Evolutionary conservation across 2,329 filamentous ascomycete species (phyloP).

Genomic region (Blastomyces emzantsi): DNA sequence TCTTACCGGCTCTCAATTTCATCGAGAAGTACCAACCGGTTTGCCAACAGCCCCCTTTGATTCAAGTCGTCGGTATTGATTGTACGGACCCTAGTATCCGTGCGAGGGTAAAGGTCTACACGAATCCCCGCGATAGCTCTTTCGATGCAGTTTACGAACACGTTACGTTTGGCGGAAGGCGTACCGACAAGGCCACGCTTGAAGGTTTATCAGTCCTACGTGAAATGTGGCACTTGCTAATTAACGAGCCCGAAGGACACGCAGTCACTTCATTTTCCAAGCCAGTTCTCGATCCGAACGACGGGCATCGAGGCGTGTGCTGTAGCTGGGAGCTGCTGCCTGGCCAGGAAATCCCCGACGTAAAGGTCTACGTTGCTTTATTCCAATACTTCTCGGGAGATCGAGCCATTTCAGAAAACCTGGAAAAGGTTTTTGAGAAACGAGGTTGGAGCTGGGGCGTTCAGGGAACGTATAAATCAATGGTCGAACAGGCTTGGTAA

Average conservation of each 20-base stretch:
- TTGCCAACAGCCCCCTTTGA: neutral
- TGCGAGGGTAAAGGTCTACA: conserved; percentile 1
- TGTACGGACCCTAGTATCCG: neutral
- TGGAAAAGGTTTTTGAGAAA: neutral
- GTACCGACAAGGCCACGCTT: neutral
- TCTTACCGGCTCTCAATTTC: neutral
- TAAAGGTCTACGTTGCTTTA: conserved; percentile 3
- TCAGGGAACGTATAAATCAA: neutral
- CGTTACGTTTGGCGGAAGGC: conserved; percentile 4
- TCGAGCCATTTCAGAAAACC: neutral
- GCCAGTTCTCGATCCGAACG: neutral
- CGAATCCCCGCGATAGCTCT: neutral
- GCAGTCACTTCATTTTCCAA: neutral
- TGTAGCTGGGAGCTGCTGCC: conserved; percentile 1
- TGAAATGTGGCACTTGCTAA: conserved; percentile 2
- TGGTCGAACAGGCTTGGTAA: neutral
- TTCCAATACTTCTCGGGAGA: neutral
- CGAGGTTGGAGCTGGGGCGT: neutral
- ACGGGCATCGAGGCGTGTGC: conserved; percentile 1
- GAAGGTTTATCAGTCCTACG: neutral
- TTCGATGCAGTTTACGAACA: conserved; percentile 1
- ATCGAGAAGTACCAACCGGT: neutral
- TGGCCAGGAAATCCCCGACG: neutral
- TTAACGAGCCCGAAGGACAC: neutral
- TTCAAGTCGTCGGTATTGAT: neutral